Base-by-base conservation (phyloP, 768 basidiomycete species). In the Gloeopeniophorella convolvens region DNA sequence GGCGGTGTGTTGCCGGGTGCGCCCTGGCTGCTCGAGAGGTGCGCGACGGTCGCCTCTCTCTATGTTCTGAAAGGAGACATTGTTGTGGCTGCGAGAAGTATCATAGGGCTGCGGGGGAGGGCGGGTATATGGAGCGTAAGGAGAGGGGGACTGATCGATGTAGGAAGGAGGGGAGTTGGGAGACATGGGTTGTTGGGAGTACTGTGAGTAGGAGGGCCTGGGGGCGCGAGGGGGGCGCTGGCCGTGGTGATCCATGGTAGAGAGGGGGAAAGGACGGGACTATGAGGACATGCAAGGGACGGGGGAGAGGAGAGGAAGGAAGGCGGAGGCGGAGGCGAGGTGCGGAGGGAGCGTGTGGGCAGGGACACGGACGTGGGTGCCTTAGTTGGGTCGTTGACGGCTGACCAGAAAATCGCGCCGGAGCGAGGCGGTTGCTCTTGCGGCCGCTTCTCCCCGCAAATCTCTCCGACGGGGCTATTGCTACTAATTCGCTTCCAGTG, bases 21-120 rank as follows among this genome's bases (percentile, higher is more conserved):
- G 74, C 12, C 77, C 76, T 18, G 71, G 66, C n/a, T 72, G 69
- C 62, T 83, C 83, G 28, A 86, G 68, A 11, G 73, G 67, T 6
- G 69, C 73, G 20, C 70, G 73, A 47, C 85, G 77, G 67, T 87
- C 85, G 41, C 86, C 86, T 61, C 75, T 77, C 63, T 89, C 87
- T 15, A 57, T 71, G 48, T 72, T 73, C 65, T 82, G 81, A 63
- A 90, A 90, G 30, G 83, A 82, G 21, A 90, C 82, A 57, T 72
- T 75, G 36, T 70, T 24, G 52, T 47, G 3, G 40, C 42, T n/a
- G 49, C 56, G 51, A 39, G 35, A 8, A 21, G 39, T 24, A 10
- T 50, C 46, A 24, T 48, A 42, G 39, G 32, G 36, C 20, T 57
- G 57, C 33, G 55, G 45, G 11, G 55, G 51, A 23, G 59, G 48